Base-by-base conservation (phyloP, 306 rosid species). In the Albizia julibrissin region DNA sequence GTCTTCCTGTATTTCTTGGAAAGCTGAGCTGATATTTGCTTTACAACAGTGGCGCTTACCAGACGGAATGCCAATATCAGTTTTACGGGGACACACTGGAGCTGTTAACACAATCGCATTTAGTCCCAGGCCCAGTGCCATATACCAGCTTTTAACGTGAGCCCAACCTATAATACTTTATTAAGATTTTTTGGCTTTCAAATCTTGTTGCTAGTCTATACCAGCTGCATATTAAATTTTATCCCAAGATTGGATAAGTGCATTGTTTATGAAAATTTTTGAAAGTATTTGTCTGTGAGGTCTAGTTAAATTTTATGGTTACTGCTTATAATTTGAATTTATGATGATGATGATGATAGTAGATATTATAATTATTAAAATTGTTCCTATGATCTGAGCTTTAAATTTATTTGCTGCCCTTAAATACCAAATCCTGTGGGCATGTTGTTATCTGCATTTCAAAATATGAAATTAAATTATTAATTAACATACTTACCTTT, bases 81-180 rank as follows among this genome's bases (percentile, higher is more conserved):
- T 94, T 84, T 90, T 94, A 80, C 90, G 92, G 81, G 98, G 98
- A 50, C 98, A 94, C 87, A 88, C 86, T 34, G 95, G 94, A 50
- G 91, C 92, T 78, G 98, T 94, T 77, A 94, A 93, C 85, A 91
- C 98, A 52, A 94, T 94, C 76, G 92, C 92, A 69, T 94, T 94
- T 82, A 94, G 97, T 88, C 98, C 98, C 73, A 91, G 87, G 79
- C 95, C 88, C 43, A 79, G 42, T 78, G 88, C 89, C 49, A 74
- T 86, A 40, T 92, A 83, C 86, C 97, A 92, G 83, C 90, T 94
- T 79, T 80, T 94, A 82, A 88, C 98, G 98, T 94, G 85, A 94
- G 97, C 74, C 84, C 70, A 43, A 24, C 14, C 75, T 42, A 12
- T 52, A 27, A 64, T 84, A 69, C 15, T 62, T 52, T 26, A 58